Conservation (phyloP, 208 protist species). For the Phytomonas francai region DNA sequence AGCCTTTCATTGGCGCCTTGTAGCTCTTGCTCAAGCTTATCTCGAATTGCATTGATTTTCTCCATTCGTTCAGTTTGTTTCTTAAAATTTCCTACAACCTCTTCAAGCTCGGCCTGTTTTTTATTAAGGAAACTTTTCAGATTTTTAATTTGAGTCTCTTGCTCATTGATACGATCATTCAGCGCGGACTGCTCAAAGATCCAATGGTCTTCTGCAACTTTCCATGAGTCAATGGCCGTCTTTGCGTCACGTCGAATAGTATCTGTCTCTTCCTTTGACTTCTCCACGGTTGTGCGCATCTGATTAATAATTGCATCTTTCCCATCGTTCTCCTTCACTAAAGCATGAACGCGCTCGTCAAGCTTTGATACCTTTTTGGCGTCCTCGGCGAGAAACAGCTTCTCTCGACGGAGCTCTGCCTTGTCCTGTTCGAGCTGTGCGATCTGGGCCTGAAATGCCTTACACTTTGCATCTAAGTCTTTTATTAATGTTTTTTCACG, state of each 20-base stretch:
- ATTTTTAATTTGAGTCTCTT: conserved; percentile 9
- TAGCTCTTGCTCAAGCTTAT: conserved; percentile 29
- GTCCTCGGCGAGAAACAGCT: conserved; percentile 49
- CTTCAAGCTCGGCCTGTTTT: conserved; percentile 6
- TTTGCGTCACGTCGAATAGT: conserved; percentile 60
- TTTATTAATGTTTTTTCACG: conserved; percentile 52
- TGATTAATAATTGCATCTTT: conserved; percentile 39
- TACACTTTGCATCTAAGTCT: conserved; percentile 66
- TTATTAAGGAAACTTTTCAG: conserved; percentile 15
- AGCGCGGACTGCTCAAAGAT: conserved; percentile 44
- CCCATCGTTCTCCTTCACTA: conserved; percentile 57
- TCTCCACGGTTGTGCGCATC: conserved; percentile 24
- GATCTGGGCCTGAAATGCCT: conserved; percentile 51
- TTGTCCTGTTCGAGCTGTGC: conserved; percentile 78
- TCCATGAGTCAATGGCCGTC: conserved; percentile 64
- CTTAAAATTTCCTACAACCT: conserved; percentile 24
- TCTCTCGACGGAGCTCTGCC: conserved; percentile 68
- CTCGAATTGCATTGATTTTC: conserved; percentile 18
- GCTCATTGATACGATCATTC: conserved; percentile 28
- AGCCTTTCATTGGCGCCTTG: conserved; percentile 25
- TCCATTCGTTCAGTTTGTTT: conserved; percentile 24
- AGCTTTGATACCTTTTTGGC: conserved; percentile 49
- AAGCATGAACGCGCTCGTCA: conserved; percentile 51
- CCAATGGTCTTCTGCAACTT: conserved; percentile 70
- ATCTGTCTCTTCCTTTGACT: conserved; percentile 46